phyloP scores from a whole-genome alignment of 2,329 filamentous ascomycete species.

The Cryphonectria radicalis region DNA sequence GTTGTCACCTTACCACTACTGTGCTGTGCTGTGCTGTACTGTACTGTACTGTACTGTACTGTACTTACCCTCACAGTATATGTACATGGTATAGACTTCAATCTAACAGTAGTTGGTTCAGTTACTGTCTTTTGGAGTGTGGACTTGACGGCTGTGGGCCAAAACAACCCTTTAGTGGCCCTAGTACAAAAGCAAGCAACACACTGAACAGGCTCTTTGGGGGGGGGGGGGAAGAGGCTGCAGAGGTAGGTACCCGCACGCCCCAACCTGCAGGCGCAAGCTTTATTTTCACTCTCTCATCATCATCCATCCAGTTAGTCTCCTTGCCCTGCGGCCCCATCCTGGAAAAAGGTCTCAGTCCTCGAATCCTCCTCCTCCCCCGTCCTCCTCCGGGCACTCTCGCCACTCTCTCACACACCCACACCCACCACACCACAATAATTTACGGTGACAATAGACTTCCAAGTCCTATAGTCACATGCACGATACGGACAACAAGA shows the following conservation, averaged over 20 bases:
- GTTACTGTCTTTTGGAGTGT: neutral
- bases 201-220: neutral
- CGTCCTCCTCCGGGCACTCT: neutral
- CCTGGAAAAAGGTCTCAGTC: conserved; percentile 14
- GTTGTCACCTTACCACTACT: neutral
- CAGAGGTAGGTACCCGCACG: conserved; percentile 13
- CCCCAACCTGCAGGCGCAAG: conserved; percentile 13
- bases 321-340: conserved; percentile 3
- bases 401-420: neutral
- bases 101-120: neutral
- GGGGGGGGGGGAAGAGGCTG: no score
- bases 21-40: no score
- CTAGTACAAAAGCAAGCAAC: neutral
- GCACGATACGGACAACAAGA: conserved; percentile 10
- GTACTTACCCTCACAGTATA: neutral
- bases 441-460: neutral
- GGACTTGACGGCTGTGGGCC: conserved; percentile 7
- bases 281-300: conserved; percentile 18
- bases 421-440: neutral
- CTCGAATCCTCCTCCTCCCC: neutral
- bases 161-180: neutral
- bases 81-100: no score
- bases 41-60: no score
- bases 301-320: neutral
- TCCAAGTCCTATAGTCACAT: neutral